Evolutionary conservation across 2,329 filamentous ascomycete species (phyloP).

Genomic region (Thyridium curvatum): DNA sequence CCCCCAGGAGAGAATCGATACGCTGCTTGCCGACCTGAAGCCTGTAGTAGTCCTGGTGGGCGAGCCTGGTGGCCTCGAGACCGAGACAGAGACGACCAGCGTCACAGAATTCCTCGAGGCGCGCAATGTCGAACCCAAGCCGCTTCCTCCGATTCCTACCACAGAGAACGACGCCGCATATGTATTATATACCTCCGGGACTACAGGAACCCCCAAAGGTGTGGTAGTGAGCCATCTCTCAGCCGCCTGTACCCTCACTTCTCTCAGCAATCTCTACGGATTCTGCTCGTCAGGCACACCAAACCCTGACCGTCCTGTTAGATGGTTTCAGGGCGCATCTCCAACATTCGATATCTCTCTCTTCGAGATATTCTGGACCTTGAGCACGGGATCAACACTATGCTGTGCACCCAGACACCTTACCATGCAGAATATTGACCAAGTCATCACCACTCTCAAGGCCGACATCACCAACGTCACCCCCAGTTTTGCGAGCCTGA

Average conservation of each 20-base stretch:
- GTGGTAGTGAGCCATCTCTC: constrained; percentile 22
- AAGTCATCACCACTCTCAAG: constrained; percentile 17
- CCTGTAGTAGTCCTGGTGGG: constrained; percentile 16
- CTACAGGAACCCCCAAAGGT: constrained; percentile 25
- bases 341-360: constrained; percentile 21
- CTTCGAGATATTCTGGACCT: constrained; percentile 12
- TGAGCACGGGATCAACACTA: constrained; percentile 22
- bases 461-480: constrained; percentile 30
- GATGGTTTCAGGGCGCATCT: constrained; percentile 29
- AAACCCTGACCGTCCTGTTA: constrained; percentile 8
- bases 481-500: constrained; percentile 26
- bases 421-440: constrained; percentile 16
- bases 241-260: constrained; percentile 21
- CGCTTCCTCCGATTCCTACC: constrained; percentile 8
- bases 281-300: constrained; percentile 2
- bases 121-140: constrained; percentile 2
- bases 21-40: constrained; percentile 19
- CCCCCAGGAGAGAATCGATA: constrained; percentile 16
- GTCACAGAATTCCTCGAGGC: background rate
- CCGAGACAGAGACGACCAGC: background rate
- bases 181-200: constrained; percentile 25
- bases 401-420: constrained; percentile 22
- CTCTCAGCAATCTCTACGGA: constrained; percentile 14
- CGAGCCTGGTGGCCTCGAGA: background rate
- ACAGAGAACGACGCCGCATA: constrained; percentile 18